Evolutionary conservation across 2,329 filamentous ascomycete species (phyloP), one percentile per base, ranked within the genome.

Genomic region (Fusarium acutatum): DNA sequence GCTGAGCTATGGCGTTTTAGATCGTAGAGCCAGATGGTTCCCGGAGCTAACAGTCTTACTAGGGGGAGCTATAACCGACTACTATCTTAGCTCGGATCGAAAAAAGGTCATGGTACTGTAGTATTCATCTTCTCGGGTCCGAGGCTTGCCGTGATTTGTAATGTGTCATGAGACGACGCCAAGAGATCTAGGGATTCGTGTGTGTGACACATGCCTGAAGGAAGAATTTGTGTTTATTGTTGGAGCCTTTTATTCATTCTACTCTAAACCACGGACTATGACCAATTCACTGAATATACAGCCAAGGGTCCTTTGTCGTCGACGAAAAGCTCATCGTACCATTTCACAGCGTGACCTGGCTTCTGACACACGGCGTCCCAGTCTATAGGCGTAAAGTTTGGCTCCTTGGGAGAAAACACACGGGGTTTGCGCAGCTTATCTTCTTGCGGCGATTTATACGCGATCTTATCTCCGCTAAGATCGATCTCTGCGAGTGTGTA

Each of bases 311-410:
- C 82, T 44, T 81, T 75, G 6, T 63, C 69, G 38, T 83, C 82
- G 6, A 75, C 79, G 68, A 83, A 82, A 1, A 83, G 54, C 60
- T 79, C 77, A 17, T 82, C 77, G 35, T 82, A 72, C 82, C 82
- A 83, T 28, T 59, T 69, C 14, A 53, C 53, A 8, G 72, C 64
- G 53, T 60, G 73, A 28, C 66, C 63, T 9, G 75, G 76, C 54
- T 76, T 79, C 58, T 82, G 80, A 59, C 82, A 83, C 6, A 83
- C 73, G 9, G 69, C 80, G 32, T 82, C 78, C 81, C 81, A 83
- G 3, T 54, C 60, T 30, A 81, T 75, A 4, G 76, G 62, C 20
- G 62, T 32, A 28, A 81, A 80, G 34, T 66, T 75, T 32, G 66
- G 46, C 20, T 56, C 56, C 4, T 56, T 60, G 3, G 79, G 78